These are phyloP conservation scores for Aspergillus fructus DNA, from an alignment of 2,329 filamentous ascomycete genomes.

Conservation along the genomic window DNA sequence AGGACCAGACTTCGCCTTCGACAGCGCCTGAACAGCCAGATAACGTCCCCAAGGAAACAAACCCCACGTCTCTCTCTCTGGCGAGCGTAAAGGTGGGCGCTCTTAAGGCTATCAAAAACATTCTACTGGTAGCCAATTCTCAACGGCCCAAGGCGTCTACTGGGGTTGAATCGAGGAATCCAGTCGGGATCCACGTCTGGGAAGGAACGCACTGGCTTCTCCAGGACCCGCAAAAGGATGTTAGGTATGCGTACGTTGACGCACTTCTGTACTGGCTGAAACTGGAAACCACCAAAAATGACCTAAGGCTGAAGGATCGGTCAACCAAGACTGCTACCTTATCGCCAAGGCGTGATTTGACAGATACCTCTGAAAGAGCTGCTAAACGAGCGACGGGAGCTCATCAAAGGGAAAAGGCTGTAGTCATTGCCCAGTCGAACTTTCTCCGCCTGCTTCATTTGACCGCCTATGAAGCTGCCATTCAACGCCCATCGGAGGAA, in stretches of 20 bases:
- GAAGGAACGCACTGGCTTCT: conserved; percentile 95
- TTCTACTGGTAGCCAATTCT: conserved; percentile 77
- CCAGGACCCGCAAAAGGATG: conserved; percentile 72
- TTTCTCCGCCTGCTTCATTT: conserved; percentile 83
- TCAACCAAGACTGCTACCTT: conserved; percentile 46
- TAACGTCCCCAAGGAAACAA: conserved; percentile 31
- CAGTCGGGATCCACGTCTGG: conserved; percentile 80
- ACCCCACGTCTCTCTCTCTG: conserved; percentile 57
- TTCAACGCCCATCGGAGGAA: conserved; percentile 71
- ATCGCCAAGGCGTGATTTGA: conserved; percentile 43
- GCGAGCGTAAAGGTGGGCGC: conserved; percentile 63
- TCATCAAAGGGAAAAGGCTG: conserved; percentile 55
- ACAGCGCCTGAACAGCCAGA: conserved; percentile 53
- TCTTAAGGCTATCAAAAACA: conserved; percentile 76
- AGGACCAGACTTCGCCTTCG: conserved; percentile 46
- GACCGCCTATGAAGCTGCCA: conserved; percentile 82
- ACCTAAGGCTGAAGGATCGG: conserved; percentile 64
- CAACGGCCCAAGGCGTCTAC: conserved; percentile 59
- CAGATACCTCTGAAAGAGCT: conserved; percentile 37
- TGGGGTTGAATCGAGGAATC: conserved; percentile 67
- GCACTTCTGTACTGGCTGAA: conserved; percentile 81
- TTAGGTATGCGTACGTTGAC: conserved; percentile 82
- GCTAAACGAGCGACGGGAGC: conserved; percentile 66
- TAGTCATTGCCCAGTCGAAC: conserved; percentile 56
- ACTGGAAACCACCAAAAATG: conserved; percentile 69